Conservation (phyloP, 306 rosid genomes). For the Castanea sativa region DNA sequence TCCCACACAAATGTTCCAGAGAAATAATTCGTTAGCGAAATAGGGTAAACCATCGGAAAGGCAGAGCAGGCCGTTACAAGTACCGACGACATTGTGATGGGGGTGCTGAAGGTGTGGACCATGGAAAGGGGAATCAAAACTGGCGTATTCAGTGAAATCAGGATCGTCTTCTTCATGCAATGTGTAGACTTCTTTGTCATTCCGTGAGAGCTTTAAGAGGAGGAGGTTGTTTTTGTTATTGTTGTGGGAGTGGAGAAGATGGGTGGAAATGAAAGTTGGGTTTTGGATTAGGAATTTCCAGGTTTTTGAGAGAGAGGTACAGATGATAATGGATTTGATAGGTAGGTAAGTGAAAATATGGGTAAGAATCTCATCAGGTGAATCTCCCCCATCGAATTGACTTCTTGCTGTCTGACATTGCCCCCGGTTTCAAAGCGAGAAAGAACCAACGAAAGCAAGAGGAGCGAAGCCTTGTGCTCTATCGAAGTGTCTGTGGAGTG, state of each 20-base stretch:
- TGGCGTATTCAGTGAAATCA: not conserved
- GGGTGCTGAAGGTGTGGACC: not conserved
- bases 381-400: too few relatives aligned
- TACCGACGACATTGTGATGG: not conserved
- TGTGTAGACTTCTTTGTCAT: not conserved
- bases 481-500: too few relatives aligned
- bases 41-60: not conserved
- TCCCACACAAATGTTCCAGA: slow-evolving; percentile 25
- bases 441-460: too few relatives aligned
- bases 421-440: too few relatives aligned
- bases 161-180: not conserved
- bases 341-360: too few relatives aligned
- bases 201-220: too few relatives aligned
- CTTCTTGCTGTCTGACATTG: too few relatives aligned
- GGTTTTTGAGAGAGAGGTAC: not conserved
- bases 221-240: too few relatives aligned
- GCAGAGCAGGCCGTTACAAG: slow-evolving; percentile 24
- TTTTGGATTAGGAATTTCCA: not conserved
- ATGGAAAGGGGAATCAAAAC: slow-evolving; percentile 5
- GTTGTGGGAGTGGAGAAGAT: not conserved
- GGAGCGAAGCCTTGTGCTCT: too few relatives aligned
- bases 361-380: too few relatives aligned
- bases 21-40: not conserved
- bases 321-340: not conserved
- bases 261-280: not conserved